Percentiles rank a stretch among this genome's conserved stretches.
Conservation (phyloP, 345 rosid genomes). For the Eucalyptus brandiana region DNA sequence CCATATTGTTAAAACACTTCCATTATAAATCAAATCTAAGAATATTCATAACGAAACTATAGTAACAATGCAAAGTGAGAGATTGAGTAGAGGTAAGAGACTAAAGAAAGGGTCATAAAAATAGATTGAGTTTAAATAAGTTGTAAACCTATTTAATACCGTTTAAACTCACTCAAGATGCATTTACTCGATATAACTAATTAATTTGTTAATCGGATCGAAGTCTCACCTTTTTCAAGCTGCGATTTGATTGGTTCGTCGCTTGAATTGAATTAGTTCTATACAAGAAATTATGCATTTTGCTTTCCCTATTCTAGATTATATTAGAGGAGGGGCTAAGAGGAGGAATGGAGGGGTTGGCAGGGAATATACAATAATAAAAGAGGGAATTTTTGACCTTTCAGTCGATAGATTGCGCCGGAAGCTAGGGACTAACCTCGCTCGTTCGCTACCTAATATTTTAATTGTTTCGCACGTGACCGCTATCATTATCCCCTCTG, state of each 20-base stretch:
- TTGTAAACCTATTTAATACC: too few relatives aligned
- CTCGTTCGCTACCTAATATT: neutral
- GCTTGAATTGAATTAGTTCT: fast-evolving
- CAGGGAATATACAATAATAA: neutral
- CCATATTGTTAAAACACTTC: too few relatives aligned
- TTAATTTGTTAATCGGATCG: too few relatives aligned
- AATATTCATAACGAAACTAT: neutral
- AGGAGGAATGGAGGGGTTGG: neutral
- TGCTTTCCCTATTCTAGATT: neutral
- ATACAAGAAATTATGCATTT: too few relatives aligned
- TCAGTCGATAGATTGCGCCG: neutral
- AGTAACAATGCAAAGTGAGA: neutral
- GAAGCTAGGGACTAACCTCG: neutral
- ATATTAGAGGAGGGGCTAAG: neutral
- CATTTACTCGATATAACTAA: too few relatives aligned
- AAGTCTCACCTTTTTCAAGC: neutral
- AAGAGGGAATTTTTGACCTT: neutral
- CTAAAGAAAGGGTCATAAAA: neutral
- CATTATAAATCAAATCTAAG: too few relatives aligned
- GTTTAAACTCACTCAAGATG: too few relatives aligned
- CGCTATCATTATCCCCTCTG: neutral
- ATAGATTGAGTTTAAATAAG: too few relatives aligned
- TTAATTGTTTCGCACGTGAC: neutral
- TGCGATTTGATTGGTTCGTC: neutral
- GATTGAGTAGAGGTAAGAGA: too few relatives aligned